phyloP scores from a whole-genome alignment of 2,329 filamentous ascomycete genomes.

The Colletotrichum filicis region DNA sequence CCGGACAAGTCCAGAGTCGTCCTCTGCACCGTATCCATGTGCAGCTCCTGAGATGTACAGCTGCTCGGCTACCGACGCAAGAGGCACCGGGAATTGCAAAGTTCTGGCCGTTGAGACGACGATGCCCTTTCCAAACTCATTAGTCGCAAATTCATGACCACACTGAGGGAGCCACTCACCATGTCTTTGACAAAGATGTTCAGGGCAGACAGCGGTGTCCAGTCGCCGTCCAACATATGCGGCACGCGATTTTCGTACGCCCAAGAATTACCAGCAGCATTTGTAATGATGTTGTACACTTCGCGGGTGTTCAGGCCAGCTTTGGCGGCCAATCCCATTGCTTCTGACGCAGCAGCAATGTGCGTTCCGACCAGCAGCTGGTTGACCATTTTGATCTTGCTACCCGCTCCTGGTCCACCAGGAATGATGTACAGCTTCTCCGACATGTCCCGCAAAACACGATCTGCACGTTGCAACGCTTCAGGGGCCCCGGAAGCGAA shows the following conservation, averaged over 20 bases:
- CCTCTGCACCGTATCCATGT: conserved; percentile 41
- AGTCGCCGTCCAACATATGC: conserved; percentile 62
- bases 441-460: conserved; percentile 66
- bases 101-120: conserved; percentile 43
- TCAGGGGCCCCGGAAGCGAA: conserved; percentile 66
- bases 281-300: conserved; percentile 43
- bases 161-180: conserved; percentile 36
- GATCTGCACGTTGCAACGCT: conserved; percentile 62
- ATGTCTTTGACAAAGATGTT: conserved; percentile 49
- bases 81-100: conserved; percentile 47
- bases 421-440: conserved; percentile 65
- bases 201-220: conserved; percentile 49
- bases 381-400: conserved; percentile 65
- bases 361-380: conserved; percentile 64
- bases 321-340: conserved; percentile 61
- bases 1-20: conserved; percentile 43
- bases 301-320: conserved; percentile 55
- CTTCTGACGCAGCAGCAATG: conserved; percentile 61
- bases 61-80: conserved; percentile 48
- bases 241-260: conserved; percentile 68
- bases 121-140: conserved; percentile 36
- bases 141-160: background rate
- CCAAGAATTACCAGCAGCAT: conserved; percentile 53
- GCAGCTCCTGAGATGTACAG: conserved; percentile 42
- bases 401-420: conserved; percentile 60